These are phyloP conservation scores for Colletotrichum simmondsii DNA, from an alignment of 2,329 filamentous ascomycete species.

Conservation along the genomic window DNA sequence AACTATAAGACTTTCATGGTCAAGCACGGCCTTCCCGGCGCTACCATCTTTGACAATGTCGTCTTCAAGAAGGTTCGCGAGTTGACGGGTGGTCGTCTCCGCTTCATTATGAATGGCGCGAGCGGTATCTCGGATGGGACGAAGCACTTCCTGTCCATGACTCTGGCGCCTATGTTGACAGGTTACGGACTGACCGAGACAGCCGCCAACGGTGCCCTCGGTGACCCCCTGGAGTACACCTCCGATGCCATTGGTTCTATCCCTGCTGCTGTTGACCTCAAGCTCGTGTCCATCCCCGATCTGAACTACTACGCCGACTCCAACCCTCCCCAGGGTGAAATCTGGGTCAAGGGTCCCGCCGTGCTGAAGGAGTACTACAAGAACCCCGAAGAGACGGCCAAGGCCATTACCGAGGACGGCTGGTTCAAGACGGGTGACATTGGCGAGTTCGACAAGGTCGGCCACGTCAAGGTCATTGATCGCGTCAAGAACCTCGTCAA, in stretches of 20 bases:
- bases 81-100: constrained; percentile 86
- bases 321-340: constrained; percentile 88
- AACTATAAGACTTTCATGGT: constrained; percentile 70
- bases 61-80: constrained; percentile 94
- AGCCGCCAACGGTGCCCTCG: constrained; percentile 82
- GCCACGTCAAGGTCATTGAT: constrained; percentile 89
- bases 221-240: constrained; percentile 87
- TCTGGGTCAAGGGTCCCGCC: constrained; percentile 84
- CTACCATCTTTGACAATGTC: constrained; percentile 78
- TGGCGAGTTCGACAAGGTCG: constrained; percentile 84
- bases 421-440: constrained; percentile 99
- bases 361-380: constrained; percentile 85
- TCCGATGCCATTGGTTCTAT: constrained; percentile 81
- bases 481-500: constrained; percentile 99
- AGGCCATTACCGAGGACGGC: constrained; percentile 81
- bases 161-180: constrained; percentile 91
- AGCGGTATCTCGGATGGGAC: constrained; percentile 91
- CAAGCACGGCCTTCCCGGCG: constrained; percentile 70
- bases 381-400: constrained; percentile 85
- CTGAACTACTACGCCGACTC: constrained; percentile 84
- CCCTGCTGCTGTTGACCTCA: constrained; percentile 83
- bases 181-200: constrained; percentile 98
- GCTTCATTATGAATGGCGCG: constrained; percentile 94
- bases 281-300: constrained; percentile 90
- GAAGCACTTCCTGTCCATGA: constrained; percentile 89